These are phyloP conservation scores for Corymbia citriodora DNA, from an alignment of 441 rosid species.

Conservation along the genomic window DNA sequence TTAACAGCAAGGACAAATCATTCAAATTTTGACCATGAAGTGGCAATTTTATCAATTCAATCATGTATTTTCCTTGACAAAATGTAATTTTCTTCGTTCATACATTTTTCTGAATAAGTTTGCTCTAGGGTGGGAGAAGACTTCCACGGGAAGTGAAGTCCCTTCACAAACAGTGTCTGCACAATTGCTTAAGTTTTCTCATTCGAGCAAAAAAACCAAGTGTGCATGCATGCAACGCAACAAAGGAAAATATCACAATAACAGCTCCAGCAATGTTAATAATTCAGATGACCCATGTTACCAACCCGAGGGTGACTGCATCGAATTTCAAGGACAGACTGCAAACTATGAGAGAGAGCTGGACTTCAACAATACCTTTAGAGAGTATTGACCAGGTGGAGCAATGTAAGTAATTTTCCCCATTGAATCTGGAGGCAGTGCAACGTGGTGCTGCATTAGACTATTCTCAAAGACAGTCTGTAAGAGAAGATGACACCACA, in stretches of 20 bases:
- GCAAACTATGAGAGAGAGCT: not conserved
- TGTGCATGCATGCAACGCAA: not conserved
- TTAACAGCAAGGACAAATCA: not conserved
- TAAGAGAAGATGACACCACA: conserved; percentile 1
- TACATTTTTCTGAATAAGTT: not conserved
- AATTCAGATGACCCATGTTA: not conserved
- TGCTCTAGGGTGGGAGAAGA: not conserved
- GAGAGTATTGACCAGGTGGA: conserved; percentile 96
- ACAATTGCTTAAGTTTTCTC: not conserved
- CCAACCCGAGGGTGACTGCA: not conserved
- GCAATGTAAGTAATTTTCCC: conserved; percentile 93
- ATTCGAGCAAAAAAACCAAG: not conserved
- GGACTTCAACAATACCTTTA: conserved; percentile 46
- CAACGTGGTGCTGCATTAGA: conserved; percentile 87
- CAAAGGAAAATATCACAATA: not conserved
- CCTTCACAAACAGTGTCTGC: not conserved
- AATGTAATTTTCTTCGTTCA: not conserved
- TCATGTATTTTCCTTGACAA: not conserved
- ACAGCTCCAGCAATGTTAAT: not conserved
- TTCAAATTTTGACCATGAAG: not conserved
- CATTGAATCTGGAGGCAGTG: conserved; percentile 96
- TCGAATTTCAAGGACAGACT: not conserved
- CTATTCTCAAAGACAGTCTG: conserved; percentile 97
- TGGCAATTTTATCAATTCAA: not conserved
- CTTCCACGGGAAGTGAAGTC: not conserved